Evolutionary conservation across 1,284 basidiomycete genomes (phyloP), one percentile per base, ranked within the genome.

Genomic region (Abortiporus biennis): DNA sequence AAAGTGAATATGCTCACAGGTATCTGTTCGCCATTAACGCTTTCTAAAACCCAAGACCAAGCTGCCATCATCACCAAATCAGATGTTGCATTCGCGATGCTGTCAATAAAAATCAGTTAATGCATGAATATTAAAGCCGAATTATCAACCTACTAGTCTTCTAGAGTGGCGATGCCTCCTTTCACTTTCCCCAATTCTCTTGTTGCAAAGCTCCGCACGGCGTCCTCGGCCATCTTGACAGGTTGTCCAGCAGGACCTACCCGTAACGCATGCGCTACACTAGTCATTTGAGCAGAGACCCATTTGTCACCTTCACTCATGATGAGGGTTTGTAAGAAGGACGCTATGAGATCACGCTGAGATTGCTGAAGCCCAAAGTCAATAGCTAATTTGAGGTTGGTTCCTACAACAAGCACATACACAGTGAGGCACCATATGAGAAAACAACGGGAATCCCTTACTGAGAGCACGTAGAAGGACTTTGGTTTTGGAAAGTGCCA

Each of bases 241-340:
- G 87, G 87, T 54, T 77, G 72, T 3, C 80, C 83, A 43, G 68
- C 68, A 11, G 72, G 72, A 2, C 82, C 81, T 4, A 74, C 67
- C 33, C 74, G 72, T 41, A 90, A 58, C 5, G 84, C 81, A 37
- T 76, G 67, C 0, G 74, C 69, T 37, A 86, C 67, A 45, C 72
- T 73, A 4, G 70, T 68, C 9, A 76, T 72, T 51, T 85, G 78
- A 0, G 71, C 66, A 39, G 63, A 64, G 30, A 91, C 74, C 88
- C 88, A 91, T 52, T 76, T 76, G 50, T 89, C 86, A 15, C 87
- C 87, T 65, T 91, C 86, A 47, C 84, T 87, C 87, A 91, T 91
- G 44, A 91, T 75, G 27, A 90, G 66, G 5, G 84, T 86, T 61
- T 91, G 87, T 53, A 91, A 62, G 58, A 89, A 91, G 1, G 85